A percentile compares a stretch with the other conserved stretches of the same genome.
Evolutionary conservation across 805 yeast species (phyloP).

Genomic region (Yarrowia sp.): DNA sequence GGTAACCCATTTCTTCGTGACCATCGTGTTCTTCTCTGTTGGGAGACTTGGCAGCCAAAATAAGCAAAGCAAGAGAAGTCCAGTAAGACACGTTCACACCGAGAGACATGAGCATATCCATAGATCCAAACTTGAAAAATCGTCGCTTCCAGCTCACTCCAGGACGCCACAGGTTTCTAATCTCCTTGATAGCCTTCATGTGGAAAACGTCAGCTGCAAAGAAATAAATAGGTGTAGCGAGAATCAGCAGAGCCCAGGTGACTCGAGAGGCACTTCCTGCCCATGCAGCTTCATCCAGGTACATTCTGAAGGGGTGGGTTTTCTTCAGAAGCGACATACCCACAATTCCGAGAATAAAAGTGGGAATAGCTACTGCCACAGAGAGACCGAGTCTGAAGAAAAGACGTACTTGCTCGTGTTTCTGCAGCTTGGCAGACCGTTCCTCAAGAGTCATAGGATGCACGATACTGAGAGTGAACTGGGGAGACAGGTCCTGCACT

Average conservation of each 20-base stretch:
- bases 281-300: conserved; percentile 64
- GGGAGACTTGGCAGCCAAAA: conserved; percentile 42
- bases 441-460: conserved; percentile 62
- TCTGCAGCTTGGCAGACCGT: conserved; percentile 52
- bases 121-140: conserved; percentile 69
- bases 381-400: conserved; percentile 50
- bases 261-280: conserved; percentile 58
- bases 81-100: conserved; percentile 74
- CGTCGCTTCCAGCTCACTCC: conserved; percentile 56
- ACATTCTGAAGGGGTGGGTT: conserved; percentile 45
- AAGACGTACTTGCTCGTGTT: conserved; percentile 49
- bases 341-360: conserved; percentile 66
- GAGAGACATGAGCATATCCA: conserved; percentile 68
- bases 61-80: conserved; percentile 59
- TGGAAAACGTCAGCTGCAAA: conserved; percentile 75
- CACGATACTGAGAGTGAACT: conserved; percentile 53
- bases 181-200: conserved; percentile 59
- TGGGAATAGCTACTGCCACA: conserved; percentile 58
- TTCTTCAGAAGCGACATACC: conserved; percentile 59
- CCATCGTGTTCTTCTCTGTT: neutral
- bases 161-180: conserved; percentile 55
- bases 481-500: conserved; percentile 47
- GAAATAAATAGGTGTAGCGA: conserved; percentile 72
- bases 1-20: conserved; percentile 36
- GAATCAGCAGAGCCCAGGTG: conserved; percentile 62